A percentile compares a stretch with the other conserved stretches of the same genome.
Conservation (phyloP, 2,329 filamentous ascomycete genomes). For the Xenoacremonium recifei region DNA sequence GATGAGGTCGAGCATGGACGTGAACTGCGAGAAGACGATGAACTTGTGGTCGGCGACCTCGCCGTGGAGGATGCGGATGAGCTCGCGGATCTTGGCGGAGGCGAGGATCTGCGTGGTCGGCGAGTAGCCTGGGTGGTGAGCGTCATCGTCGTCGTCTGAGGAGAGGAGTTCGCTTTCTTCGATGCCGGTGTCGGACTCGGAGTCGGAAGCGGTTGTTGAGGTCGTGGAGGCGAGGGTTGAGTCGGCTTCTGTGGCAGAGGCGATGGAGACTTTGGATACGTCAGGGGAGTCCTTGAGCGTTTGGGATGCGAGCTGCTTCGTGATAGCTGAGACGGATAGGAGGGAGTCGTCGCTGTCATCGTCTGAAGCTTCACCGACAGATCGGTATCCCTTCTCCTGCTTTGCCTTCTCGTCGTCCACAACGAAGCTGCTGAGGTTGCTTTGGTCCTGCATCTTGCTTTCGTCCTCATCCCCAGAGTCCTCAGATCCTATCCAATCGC, state of each 20-base stretch:
- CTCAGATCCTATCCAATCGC: conserved; percentile 72
- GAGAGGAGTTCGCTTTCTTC: conserved; percentile 42
- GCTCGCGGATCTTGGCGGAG: conserved; percentile 89
- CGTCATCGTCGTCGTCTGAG: conserved; percentile 40
- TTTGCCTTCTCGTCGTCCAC: conserved; percentile 47
- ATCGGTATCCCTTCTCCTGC: conserved; percentile 30
- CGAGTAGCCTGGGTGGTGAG: conserved; percentile 23
- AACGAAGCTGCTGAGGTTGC: conserved; percentile 55
- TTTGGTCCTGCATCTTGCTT: conserved; percentile 51
- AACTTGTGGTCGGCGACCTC: conserved; percentile 88
- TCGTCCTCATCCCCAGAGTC: conserved; percentile 62
- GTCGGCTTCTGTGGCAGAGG: conserved; percentile 35
- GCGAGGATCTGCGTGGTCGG: conserved; percentile 49
- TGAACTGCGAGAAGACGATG: conserved; percentile 98
- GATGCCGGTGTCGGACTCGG: conserved; percentile 27
- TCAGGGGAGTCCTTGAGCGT: conserved; percentile 29
- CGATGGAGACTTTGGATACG: conserved; percentile 9
- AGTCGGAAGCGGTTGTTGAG: background rate
- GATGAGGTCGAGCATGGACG: conserved; percentile 94
- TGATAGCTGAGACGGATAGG: conserved; percentile 34
- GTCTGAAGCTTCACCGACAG: conserved; percentile 22
- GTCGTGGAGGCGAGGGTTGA: conserved; percentile 6
- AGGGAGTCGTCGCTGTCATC: conserved; percentile 34
- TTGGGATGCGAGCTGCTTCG: conserved; percentile 36
- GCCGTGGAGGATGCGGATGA: conserved; percentile 75